Base-by-base conservation (phyloP, 1,284 basidiomycete genomes). In the Sporisorium sorghi region DNA sequence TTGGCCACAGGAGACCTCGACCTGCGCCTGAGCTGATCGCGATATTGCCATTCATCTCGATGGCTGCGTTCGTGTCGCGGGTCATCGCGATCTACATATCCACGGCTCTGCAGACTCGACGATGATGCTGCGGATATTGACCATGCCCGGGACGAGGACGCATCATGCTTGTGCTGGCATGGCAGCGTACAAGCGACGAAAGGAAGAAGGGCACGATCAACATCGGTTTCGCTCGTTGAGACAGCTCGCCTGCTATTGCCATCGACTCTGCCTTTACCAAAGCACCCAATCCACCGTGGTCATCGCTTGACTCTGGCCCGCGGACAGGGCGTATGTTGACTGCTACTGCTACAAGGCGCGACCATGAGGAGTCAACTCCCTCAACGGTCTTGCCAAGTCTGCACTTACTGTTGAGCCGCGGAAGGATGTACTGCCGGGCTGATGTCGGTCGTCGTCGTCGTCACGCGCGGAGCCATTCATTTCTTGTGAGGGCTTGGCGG, bases 391-490 rank as follows among this genome's bases (percentile, higher is more conserved):
- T 49, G 50, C 51, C 58, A 33, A 61, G 54, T 28, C 23, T 49
- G 53, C 58, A 67, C 65, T 67, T 67, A 67, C 65, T 61, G 58
- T 57, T 61, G 54, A 49, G 44, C 58, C 43, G 33, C 39, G 58
- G 52, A 35, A 2, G 5, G 46, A 17, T 14, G 23, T 2, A 8
- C 12, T n/a, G 26, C 28, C 40, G 26, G 32, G 33, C 21, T 24
- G 23, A 28, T 28, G 6, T 12, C 14, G 28, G 17, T 43, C 17
- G 51, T 23, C 2, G 5, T 43, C 17, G 40, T 43, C 48, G 5
- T 37, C 19, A n/a, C 48, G 3, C 4, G 21, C 6, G 14, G n/a
- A n/a, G n/a, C 26, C 33, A 17, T 48, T 24, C 26, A 14, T 3
- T n/a, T 28, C 28, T 19, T 48, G 43, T 24, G 44, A 30, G 6